These are phyloP conservation scores for Leccinum uliginosum DNA, from an alignment of 768 basidiomycete species.

Conservation along the genomic window DNA sequence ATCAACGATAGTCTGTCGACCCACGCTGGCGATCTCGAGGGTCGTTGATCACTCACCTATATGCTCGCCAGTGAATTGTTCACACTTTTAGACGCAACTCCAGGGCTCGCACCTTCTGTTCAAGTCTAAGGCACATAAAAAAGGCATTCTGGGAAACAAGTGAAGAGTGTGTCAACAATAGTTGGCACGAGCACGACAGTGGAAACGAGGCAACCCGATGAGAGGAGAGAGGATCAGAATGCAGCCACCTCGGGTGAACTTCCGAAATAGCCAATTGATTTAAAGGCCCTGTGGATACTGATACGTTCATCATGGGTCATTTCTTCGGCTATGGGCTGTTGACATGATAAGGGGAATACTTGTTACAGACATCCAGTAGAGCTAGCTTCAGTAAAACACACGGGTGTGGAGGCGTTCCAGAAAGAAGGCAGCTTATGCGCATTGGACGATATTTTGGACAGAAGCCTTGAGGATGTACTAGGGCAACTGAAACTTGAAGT, in stretches of 20 bases:
- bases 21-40: conserved; percentile 24
- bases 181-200: conserved; percentile 6
- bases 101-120: not conserved
- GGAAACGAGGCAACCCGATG: not conserved
- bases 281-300: conserved; percentile 24
- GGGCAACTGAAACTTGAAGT: not conserved
- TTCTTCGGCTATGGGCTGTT: conserved; percentile 14
- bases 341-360: conserved; percentile 28
- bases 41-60: not conserved
- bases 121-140: too few species aligned
- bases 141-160: conserved; percentile 27
- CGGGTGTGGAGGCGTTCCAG: conserved; percentile 19
- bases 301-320: conserved; percentile 29
- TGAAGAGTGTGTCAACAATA: conserved; percentile 22
- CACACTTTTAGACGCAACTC: conserved; percentile 20
- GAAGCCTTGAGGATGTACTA: conserved; percentile 15
- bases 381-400: not conserved
- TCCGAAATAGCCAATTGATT: conserved; percentile 18
- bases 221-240: conserved; percentile 12
- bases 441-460: conserved; percentile 26
- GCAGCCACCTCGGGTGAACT: conserved; percentile 23
- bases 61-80: not conserved
- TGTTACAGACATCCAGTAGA: conserved; percentile 4
- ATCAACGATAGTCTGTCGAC: conserved; percentile 20
- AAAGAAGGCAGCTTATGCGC: conserved; percentile 29